Base-by-base conservation (phyloP, 176 grass and related monocot species). In the Ananas comosus region DNA sequence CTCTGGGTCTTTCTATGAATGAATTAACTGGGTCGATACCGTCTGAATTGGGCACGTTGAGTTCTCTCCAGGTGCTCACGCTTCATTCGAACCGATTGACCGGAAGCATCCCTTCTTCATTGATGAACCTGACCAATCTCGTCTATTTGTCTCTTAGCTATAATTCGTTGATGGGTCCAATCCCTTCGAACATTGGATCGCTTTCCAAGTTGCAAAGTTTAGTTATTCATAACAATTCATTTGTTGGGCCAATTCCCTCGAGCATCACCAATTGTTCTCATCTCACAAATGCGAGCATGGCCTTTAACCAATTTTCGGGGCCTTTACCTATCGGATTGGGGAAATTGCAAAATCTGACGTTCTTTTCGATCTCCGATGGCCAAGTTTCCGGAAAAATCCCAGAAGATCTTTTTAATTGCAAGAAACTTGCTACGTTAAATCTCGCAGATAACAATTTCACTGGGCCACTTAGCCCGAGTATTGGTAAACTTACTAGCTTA, bases 221-320 rank as follows among this genome's bases (percentile, higher is more conserved):
- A 6, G 0, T 86, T 59, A 53, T 91, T 42, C 28, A 72, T 0
- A 48, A 0, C 61, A 91, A 89, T 64, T 82, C 72, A 10, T 82
- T 96, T 47, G 80, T 74, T 0, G 91, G 85, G 0, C 63, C 76
- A 0, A 83, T 96, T 51, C 91, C 91, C 42, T 70, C 61, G 63
- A 91, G 88, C 80, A 91, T 91, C 61, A 33, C n/a, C 67, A 88
- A 88, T 76, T 96, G 91, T 69, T 88, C 88, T 7, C 18, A 19
- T 51, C 79, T 96, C 49, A 0, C 48, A 10, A 96, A 96, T 70
- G 80, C 7, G 8, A 96, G 91, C 74, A 76, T 96, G 82, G 2
- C 2, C 4, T 14, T 0, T 67, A 96, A 96, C 75, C 13, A 70
- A 53, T 72, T 96, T 53, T 81, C 88, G 1, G 91, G 88, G 1